Evolutionary conservation across 768 basidiomycete genomes (phyloP).

Genomic region (Russula virescens): DNA sequence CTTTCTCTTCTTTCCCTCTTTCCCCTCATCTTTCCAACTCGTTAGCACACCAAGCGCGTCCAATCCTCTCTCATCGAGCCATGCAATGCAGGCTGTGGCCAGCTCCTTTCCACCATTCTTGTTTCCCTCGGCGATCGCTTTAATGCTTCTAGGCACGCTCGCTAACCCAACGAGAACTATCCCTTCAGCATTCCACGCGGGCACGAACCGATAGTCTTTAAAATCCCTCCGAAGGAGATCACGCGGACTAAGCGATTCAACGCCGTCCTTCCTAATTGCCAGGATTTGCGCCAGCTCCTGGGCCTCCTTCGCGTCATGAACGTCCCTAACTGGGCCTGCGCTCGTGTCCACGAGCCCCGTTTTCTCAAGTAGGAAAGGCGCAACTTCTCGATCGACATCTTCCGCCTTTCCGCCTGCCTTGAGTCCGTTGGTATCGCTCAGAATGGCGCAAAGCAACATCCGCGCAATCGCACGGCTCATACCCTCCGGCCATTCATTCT

Average conservation of each 20-base stretch:
- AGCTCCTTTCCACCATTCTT: slow-evolving; percentile 38
- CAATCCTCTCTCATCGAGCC: slow-evolving; percentile 62
- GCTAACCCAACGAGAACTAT: slow-evolving; percentile 67
- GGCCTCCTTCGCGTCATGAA: slow-evolving; percentile 40
- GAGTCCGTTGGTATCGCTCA: slow-evolving; percentile 84
- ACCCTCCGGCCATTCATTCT: slow-evolving; percentile 22
- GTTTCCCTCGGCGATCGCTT: slow-evolving; percentile 44
- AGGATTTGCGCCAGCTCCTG: slow-evolving; percentile 46
- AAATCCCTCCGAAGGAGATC: slow-evolving; percentile 93
- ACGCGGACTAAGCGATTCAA: slow-evolving; percentile 59
- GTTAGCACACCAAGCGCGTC: slow-evolving; percentile 77
- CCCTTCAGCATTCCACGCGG: slow-evolving; percentile 37
- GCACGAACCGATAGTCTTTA: slow-evolving; percentile 69
- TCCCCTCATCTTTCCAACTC: slow-evolving; percentile 52
- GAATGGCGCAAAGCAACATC: slow-evolving; percentile 53
- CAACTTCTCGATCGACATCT: slow-evolving; percentile 56
- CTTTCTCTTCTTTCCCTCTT: slow-evolving; percentile 47
- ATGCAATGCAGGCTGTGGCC: slow-evolving; percentile 39
- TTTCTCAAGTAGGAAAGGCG: slow-evolving; percentile 54
- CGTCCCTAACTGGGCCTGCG: slow-evolving; percentile 25
- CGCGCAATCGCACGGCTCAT: slow-evolving; percentile 23
- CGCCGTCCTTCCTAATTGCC: slow-evolving; percentile 53
- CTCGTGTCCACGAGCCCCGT: slow-evolving; percentile 39
- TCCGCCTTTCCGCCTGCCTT: slow-evolving; percentile 74
- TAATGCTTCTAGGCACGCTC: slow-evolving; percentile 70